Conservation (phyloP, 768 basidiomycete genomes). For the Cystofilobasidium macerans region DNA sequence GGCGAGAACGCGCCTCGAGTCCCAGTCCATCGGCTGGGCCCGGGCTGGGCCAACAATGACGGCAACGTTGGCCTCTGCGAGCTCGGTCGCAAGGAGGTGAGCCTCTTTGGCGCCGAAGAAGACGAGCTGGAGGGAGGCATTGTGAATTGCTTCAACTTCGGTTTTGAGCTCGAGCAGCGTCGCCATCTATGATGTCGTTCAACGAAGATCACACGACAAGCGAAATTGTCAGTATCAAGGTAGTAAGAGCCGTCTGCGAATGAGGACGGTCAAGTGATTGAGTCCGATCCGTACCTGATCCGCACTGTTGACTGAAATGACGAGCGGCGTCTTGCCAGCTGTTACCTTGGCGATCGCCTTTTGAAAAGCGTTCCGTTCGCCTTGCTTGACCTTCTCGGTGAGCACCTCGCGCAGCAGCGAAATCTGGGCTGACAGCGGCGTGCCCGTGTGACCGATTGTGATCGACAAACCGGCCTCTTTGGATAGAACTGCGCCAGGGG, state of each 20-base stretch:
- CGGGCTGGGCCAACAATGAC: conserved; percentile 57
- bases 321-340: neutral
- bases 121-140: neutral
- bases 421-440: conserved; percentile 11
- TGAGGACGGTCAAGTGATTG: neutral
- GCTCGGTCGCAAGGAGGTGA: conserved; percentile 59
- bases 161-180: conserved; percentile 14
- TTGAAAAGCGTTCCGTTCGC: neutral
- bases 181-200: neutral
- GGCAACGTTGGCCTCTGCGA: conserved; percentile 57
- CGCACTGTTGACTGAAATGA: conserved; percentile 9
- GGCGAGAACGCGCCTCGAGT: conserved; percentile 51
- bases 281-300: neutral
- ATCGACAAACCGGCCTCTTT: conserved; percentile 49
- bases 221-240: too few relatives aligned
- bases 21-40: conserved; percentile 49
- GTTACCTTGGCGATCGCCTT: neutral
- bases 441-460: conserved; percentile 18
- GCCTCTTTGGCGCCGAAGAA: conserved; percentile 52
- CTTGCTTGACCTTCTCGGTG: conserved; percentile 29
- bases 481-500: conserved; percentile 37
- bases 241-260: too few relatives aligned
- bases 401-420: conserved; percentile 44
- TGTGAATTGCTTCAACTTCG: conserved; percentile 2
- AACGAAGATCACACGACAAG: too few relatives aligned